A percentile compares a stretch with the other conserved stretches of the same genome.
phyloP scores from a whole-genome alignment of 139 green algal species.

The Chlorella vulgaris region DNA sequence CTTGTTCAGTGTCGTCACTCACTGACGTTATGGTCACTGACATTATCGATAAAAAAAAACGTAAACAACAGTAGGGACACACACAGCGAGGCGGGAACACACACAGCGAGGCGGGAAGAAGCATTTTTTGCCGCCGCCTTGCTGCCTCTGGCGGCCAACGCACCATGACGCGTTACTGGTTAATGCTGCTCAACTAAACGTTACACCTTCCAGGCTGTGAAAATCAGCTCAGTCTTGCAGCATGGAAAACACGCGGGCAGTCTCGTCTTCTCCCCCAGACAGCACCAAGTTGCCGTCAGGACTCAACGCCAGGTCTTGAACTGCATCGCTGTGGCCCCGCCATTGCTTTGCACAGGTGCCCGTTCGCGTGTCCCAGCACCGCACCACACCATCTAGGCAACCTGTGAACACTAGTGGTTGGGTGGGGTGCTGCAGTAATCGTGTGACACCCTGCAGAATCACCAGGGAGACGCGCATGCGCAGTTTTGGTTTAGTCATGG shows the following conservation, averaged over 20 bases:
- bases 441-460: slow-evolving; percentile 57
- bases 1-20: no score
- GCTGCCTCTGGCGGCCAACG: no score
- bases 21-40: no score
- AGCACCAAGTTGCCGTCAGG: slow-evolving; percentile 73
- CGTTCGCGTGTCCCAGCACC: slow-evolving; percentile 82
- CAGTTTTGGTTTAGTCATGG: no score
- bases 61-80: no score
- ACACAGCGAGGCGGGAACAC: no score
- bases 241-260: slow-evolving; percentile 67
- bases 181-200: no score
- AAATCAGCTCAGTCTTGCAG: background rate
- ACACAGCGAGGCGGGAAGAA: no score
- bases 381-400: slow-evolving; percentile 79
- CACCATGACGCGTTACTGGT: no score
- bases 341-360: slow-evolving; percentile 52
- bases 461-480: background rate
- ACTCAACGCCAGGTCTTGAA: slow-evolving; percentile 75
- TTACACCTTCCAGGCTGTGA: no score
- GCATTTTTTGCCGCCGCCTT: no score
- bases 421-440: slow-evolving; percentile 64
- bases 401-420: slow-evolving; percentile 76
- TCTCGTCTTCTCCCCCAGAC: slow-evolving; percentile 74
- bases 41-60: no score
- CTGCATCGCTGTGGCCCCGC: slow-evolving; percentile 60